Conservation (phyloP, 2,329 filamentous ascomycete genomes). For the Ophiostoma pallidulum region DNA sequence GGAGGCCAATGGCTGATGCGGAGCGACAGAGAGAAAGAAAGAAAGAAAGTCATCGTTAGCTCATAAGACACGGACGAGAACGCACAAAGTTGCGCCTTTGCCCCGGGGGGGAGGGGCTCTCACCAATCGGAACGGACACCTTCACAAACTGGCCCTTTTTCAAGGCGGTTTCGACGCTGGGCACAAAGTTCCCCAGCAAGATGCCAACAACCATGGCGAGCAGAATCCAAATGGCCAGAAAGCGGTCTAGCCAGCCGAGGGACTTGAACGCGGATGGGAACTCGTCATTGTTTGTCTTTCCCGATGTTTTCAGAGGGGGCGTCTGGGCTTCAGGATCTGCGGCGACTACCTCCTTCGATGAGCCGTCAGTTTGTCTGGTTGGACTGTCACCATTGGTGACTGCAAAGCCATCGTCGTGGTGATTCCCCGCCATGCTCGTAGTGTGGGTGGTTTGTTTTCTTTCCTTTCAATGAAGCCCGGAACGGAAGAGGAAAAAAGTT, state of each 20-base stretch:
- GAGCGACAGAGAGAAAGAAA: not conserved
- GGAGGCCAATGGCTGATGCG: slow-evolving; percentile 64
- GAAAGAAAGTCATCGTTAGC: not conserved
- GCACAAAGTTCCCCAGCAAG: slow-evolving; percentile 65
- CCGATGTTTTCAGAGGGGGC: too few relatives aligned
- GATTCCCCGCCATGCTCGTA: not conserved
- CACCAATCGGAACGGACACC: slow-evolving; percentile 19
- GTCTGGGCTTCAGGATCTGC: too few relatives aligned
- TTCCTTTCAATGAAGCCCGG: too few relatives aligned
- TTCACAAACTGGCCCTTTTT: slow-evolving; percentile 61
- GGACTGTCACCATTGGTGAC: too few relatives aligned
- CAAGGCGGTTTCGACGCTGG: slow-evolving; percentile 48
- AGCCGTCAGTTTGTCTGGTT: slow-evolving; percentile 26
- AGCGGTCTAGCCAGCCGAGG: slow-evolving; percentile 51
- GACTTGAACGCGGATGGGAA: slow-evolving; percentile 46
- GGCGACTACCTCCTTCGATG: too few relatives aligned
- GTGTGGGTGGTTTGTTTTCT: not conserved
- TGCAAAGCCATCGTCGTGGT: not conserved
- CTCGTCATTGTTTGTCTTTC: too few relatives aligned
- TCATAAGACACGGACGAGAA: not conserved
- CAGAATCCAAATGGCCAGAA: slow-evolving; percentile 63
- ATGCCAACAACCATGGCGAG: slow-evolving; percentile 70
- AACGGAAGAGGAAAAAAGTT: too few relatives aligned
- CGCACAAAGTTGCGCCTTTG: too few relatives aligned
- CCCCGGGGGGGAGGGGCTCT: too few relatives aligned